Conservation (phyloP, 2,329 filamentous ascomycete genomes). For the Alternaria brassicae region DNA sequence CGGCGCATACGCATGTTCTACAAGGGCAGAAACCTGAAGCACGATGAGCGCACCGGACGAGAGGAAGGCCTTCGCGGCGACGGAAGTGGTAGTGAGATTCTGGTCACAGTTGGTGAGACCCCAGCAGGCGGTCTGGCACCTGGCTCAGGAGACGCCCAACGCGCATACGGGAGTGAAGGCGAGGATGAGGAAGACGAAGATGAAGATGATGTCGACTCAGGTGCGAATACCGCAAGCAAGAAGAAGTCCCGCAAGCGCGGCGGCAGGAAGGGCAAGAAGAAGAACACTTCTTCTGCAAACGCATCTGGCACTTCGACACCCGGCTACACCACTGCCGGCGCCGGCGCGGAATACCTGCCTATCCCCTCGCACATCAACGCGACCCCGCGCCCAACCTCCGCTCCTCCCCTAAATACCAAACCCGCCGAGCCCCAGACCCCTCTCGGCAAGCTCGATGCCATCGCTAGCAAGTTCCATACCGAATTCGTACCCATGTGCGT, state of each 20-base stretch:
- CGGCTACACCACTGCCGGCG: constrained; percentile 42
- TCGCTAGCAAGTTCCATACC: constrained; percentile 68
- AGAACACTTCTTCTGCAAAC: constrained; percentile 51
- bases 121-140: constrained; percentile 51
- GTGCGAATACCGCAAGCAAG: constrained; percentile 39
- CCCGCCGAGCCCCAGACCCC: constrained; percentile 43
- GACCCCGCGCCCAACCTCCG: constrained; percentile 43
- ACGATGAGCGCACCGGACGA: constrained; percentile 64
- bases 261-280: constrained; percentile 56
- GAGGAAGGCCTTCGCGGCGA: constrained; percentile 66
- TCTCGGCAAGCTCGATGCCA: constrained; percentile 69
- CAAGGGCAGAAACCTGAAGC: constrained; percentile 74
- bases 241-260: constrained; percentile 45
- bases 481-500: constrained; percentile 71
- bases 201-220: constrained; percentile 37
- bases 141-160: constrained; percentile 43
- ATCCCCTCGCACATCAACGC: constrained; percentile 46
- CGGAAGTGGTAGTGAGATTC: constrained; percentile 65
- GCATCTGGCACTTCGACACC: constrained; percentile 52
- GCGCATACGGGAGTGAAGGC: constrained; percentile 39
- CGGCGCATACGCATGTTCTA: constrained; percentile 72
- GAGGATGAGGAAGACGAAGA: constrained; percentile 52
- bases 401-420: constrained; percentile 41
- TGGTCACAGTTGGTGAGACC: constrained; percentile 64
- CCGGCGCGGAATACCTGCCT: constrained; percentile 49